These are phyloP conservation scores for Arthroderma uncinatum DNA, from an alignment of 2,329 filamentous ascomycete species.

Conservation along the genomic window DNA sequence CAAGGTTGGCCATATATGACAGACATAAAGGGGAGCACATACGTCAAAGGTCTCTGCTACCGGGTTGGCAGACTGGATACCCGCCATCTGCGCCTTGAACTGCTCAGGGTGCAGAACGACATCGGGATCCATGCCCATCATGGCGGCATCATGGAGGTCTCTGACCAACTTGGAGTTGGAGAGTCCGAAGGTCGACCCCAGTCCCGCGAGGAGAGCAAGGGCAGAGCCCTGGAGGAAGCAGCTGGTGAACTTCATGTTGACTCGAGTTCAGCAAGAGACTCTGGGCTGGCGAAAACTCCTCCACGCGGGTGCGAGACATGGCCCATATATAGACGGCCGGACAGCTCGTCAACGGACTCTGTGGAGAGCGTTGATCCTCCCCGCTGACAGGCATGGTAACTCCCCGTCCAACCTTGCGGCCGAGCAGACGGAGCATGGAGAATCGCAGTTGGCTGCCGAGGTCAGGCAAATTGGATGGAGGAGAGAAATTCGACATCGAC, in stretches of 20 bases:
- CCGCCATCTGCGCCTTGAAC: background rate
- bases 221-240: conserved; percentile 11
- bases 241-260: conserved; percentile 10
- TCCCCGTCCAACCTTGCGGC: background rate
- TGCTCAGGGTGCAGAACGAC: background rate
- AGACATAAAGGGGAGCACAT: background rate
- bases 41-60: background rate
- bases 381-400: background rate
- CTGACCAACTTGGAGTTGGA: conserved; percentile 4
- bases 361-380: background rate
- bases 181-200: conserved; percentile 5
- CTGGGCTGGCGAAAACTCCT: background rate
- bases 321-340: background rate
- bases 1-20: background rate
- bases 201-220: conserved; percentile 9
- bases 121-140: background rate
- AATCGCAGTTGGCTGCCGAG: background rate
- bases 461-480: background rate
- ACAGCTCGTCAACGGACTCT: background rate
- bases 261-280: background rate
- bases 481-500: background rate
- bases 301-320: background rate
- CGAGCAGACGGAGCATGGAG: background rate
- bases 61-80: background rate
- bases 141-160: conserved; percentile 6